Evolutionary conservation across 129 eudicot species (phyloP).

Genomic region (Artemisia tridentata): DNA sequence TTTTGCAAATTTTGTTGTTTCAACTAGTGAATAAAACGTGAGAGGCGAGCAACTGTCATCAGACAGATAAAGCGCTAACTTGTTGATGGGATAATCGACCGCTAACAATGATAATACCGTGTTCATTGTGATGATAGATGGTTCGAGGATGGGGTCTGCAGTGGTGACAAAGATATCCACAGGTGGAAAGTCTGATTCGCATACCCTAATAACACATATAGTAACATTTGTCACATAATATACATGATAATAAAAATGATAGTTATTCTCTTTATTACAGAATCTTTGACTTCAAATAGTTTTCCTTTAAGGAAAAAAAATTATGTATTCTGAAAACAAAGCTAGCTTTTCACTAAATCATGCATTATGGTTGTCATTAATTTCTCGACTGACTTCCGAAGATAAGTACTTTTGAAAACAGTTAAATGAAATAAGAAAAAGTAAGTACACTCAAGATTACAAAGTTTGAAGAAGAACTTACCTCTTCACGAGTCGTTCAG

Average conservation of each 20-base stretch:
- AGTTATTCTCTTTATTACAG: too few species aligned
- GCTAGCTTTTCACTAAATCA: too few species aligned
- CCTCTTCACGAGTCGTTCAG: slow-evolving; percentile 40
- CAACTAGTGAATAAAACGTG: slow-evolving; percentile 40
- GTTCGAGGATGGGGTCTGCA: slow-evolving; percentile 44
- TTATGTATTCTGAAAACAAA: too few species aligned
- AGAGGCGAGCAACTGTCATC: slow-evolving; percentile 53
- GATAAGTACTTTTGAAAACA: too few species aligned
- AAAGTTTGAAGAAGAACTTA: background rate
- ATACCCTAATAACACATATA: slow-evolving; percentile 15
- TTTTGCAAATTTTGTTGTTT: slow-evolving; percentile 43
- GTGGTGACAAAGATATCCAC: slow-evolving; percentile 63
- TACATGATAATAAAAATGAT: background rate
- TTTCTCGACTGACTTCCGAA: too few species aligned
- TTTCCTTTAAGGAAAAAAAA: too few species aligned
- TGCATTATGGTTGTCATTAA: too few species aligned
- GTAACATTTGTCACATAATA: too few species aligned
- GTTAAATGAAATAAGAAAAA: background rate
- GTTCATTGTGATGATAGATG: slow-evolving; percentile 49
- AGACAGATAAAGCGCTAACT: slow-evolving; percentile 48
- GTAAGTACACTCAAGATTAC: background rate
- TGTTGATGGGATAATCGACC: slow-evolving; percentile 46
- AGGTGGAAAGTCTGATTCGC: slow-evolving; percentile 33
- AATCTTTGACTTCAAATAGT: too few species aligned
- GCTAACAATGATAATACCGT: slow-evolving; percentile 53